Evolutionary conservation across 169 alveolate genomes (phyloP).

Genomic region (Eimeria brunetti): DNA sequence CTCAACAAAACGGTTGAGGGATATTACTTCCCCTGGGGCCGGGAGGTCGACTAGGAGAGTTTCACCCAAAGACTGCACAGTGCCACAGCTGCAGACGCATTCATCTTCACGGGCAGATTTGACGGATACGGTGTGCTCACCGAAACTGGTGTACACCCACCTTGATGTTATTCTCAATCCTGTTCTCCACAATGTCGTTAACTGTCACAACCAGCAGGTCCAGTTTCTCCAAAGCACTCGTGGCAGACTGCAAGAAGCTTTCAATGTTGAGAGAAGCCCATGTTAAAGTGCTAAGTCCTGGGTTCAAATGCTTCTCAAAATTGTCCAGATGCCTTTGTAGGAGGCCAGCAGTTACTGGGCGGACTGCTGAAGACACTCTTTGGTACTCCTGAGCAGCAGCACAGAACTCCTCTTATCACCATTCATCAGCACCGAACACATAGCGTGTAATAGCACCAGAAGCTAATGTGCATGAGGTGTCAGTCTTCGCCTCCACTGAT

Average conservation of each 20-base stretch:
- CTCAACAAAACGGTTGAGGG: constrained; percentile 92
- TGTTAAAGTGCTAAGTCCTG: constrained; percentile 94
- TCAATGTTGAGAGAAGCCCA: constrained; percentile 97
- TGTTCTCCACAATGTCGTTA: constrained; percentile 96
- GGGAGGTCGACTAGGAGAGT: constrained; percentile 93
- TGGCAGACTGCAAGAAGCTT: constrained; percentile 92
- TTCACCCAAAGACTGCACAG: constrained; percentile 84
- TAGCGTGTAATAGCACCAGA: too few species aligned
- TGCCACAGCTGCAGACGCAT: not conserved
- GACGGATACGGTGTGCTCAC: not conserved
- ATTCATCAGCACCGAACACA: not conserved
- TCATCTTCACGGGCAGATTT: not conserved
- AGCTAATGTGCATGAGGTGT: not conserved
- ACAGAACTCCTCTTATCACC: not conserved
- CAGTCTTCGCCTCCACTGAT: not conserved
- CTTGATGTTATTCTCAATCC: constrained; percentile 95
- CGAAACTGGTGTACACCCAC: constrained; percentile 72
- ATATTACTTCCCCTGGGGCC: constrained; percentile 90
- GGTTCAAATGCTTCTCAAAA: constrained; percentile 92
- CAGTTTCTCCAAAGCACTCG: constrained; percentile 90
- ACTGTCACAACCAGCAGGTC: constrained; percentile 95
- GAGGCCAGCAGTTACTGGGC: constrained; percentile 93
- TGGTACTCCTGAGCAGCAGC: constrained; percentile 93
- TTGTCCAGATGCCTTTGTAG: constrained; percentile 94
- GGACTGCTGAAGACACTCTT: constrained; percentile 92